Evolutionary conservation across 345 rosid species (phyloP), one percentile per base, ranked within the genome.

Genomic region (Citrus mangshanensis): DNA sequence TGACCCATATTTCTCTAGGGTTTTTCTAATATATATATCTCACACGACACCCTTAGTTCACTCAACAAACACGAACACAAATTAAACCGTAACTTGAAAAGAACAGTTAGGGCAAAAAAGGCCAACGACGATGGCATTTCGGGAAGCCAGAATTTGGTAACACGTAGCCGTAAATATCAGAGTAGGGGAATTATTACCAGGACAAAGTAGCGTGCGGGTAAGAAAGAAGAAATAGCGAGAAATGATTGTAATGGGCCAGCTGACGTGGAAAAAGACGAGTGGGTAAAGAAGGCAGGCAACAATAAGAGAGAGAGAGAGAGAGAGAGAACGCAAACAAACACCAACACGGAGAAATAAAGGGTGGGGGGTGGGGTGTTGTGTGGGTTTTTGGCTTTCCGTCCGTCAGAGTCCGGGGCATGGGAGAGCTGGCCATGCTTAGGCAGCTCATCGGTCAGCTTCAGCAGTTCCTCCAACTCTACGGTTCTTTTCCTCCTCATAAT

Each of bases 371-470:
- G 4, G 16, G 49, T 42, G 49, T 12, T 2, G 16, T 46, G 16
- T 46, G 51, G 51, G 51, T 46, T 46, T 46, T 46, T 46, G 18
- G 51, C 51, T 13, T 13, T 46, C 5, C 51, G 51, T 46, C 51
- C 51, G 72, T 24, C 9, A 8, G 64, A 30, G 6, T 51, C 71
- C 55, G 88, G 87, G 91, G 91, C 88, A 95, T 95, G 98, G 97
- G 91, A 91, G 97, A 85, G 85, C 89, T 93, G 87, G 91, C 93
- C 95, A 88, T 93, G 99, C 96, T 95, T 73, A 89, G 98, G 89
- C 99, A 93, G 80, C 89, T 95, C 75, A 91, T 95, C 87, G 95
- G 87, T 85, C 98, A 90, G 98, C 96, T 95, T 91, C 93, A 90
- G 77, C 91, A 92, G 85, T 91, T 89, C 81, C 86, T 89, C 65